Evolutionary conservation across 345 rosid species (phyloP).

Genomic region (Melaleuca quinquenervia): DNA sequence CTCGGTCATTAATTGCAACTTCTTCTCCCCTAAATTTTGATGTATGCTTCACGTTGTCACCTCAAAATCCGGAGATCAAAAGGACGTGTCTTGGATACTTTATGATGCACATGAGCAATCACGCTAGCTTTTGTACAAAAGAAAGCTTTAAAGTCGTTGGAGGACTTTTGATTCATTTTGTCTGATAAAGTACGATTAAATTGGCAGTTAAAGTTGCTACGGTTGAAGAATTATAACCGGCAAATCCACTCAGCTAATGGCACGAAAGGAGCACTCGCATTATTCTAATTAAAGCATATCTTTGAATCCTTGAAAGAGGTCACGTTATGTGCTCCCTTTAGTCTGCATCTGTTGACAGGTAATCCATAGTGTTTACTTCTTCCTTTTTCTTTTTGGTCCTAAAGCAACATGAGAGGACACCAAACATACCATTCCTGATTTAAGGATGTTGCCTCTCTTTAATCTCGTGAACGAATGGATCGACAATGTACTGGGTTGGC

Average conservation of each 20-base stretch:
- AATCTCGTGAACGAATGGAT: background rate
- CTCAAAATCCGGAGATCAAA: background rate
- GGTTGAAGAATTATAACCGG: background rate
- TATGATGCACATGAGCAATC: background rate
- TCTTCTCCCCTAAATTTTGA: background rate
- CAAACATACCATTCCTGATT: background rate
- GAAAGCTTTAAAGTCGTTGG: background rate
- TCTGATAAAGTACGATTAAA: background rate
- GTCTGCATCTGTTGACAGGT: background rate
- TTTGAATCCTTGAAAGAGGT: background rate
- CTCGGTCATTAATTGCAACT: background rate
- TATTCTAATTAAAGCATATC: background rate
- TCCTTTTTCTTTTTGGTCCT: background rate
- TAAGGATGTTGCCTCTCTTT: background rate
- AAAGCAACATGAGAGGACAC: background rate
- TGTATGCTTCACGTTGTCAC: background rate
- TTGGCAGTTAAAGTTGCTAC: slow-evolving; percentile 8
- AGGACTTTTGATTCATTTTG: background rate
- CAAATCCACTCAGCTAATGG: slow-evolving; percentile 1
- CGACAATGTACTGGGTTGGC: background rate
- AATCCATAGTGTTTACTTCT: background rate
- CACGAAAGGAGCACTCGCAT: background rate
- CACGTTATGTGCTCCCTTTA: background rate
- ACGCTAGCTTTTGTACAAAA: background rate
- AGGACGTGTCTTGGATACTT: background rate